phyloP scores from a whole-genome alignment of 1,284 basidiomycete species.

The Puccinia triticina region DNA sequence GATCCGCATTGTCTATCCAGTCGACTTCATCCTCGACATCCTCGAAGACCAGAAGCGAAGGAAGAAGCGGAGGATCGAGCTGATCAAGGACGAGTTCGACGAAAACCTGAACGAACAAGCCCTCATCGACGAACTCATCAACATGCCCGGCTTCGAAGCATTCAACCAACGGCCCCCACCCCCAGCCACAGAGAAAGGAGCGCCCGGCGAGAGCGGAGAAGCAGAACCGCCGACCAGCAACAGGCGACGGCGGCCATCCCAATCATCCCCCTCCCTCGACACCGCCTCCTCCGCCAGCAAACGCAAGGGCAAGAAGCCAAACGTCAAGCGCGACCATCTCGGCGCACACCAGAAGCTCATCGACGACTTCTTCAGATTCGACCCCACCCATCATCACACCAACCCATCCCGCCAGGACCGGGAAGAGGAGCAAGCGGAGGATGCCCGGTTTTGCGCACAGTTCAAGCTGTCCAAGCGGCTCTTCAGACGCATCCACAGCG shows the following conservation, averaged over 20 bases:
- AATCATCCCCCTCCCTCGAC: too few relatives aligned
- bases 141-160: neutral
- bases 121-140: neutral
- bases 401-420: too few relatives aligned
- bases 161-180: too few relatives aligned
- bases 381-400: neutral
- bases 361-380: slow-evolving; percentile 5
- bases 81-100: neutral
- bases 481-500: slow-evolving; percentile 1
- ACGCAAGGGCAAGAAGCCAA: slow-evolving; percentile 15
- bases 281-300: neutral
- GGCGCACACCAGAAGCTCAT: slow-evolving; percentile 16
- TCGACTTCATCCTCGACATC: slow-evolving; percentile 14
- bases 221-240: neutral
- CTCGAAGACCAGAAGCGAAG: slow-evolving; percentile 3
- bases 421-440: neutral
- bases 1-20: too few relatives aligned
- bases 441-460: neutral
- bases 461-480: neutral
- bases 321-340: slow-evolving; percentile 29
- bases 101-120: neutral
- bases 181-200: too few relatives aligned
- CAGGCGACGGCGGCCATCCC: neutral
- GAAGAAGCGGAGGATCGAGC: slow-evolving; percentile 4
- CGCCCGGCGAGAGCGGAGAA: too few relatives aligned